phyloP scores from a whole-genome alignment of 768 basidiomycete genomes.

The Cystoderma amianthinum region DNA sequence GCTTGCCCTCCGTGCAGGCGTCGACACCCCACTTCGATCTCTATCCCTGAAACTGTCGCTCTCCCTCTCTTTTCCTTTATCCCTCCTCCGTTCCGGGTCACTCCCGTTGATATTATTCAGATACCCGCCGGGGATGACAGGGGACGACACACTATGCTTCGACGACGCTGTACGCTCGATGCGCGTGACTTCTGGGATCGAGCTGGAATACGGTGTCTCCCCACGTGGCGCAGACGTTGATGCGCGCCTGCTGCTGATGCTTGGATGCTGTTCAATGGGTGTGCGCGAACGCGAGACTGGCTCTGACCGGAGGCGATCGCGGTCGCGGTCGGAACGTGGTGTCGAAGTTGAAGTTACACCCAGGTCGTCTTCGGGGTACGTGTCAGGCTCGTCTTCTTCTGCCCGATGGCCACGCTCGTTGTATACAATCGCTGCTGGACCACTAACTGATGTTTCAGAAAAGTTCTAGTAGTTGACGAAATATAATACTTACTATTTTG shows the following conservation, averaged over 20 bases:
- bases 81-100: constrained; percentile 12
- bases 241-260: constrained; percentile 17
- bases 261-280: constrained; percentile 28
- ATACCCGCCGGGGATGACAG: constrained; percentile 9
- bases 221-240: constrained; percentile 12
- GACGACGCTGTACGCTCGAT: constrained; percentile 6
- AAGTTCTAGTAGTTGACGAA: neutral
- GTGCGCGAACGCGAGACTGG: constrained; percentile 51
- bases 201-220: constrained; percentile 12
- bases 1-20: constrained; percentile 14
- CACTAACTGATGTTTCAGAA: constrained; percentile 30
- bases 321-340: constrained; percentile 12
- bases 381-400: constrained; percentile 67
- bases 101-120: constrained; percentile 14
- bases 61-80: constrained; percentile 15
- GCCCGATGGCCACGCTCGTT: constrained; percentile 71
- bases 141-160: constrained; percentile 6
- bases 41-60: neutral
- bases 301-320: constrained; percentile 31
- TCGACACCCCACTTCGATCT: constrained; percentile 25
- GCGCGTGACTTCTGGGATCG: constrained; percentile 9
- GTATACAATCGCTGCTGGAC: constrained; percentile 76
- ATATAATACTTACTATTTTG: constrained; percentile 54
- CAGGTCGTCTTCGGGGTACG: constrained; percentile 58
- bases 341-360: constrained; percentile 7